Evolutionary conservation across 225 moss, liverwort and hornwort genomes (phyloP).

Genomic region (Polytrichum commune): DNA sequence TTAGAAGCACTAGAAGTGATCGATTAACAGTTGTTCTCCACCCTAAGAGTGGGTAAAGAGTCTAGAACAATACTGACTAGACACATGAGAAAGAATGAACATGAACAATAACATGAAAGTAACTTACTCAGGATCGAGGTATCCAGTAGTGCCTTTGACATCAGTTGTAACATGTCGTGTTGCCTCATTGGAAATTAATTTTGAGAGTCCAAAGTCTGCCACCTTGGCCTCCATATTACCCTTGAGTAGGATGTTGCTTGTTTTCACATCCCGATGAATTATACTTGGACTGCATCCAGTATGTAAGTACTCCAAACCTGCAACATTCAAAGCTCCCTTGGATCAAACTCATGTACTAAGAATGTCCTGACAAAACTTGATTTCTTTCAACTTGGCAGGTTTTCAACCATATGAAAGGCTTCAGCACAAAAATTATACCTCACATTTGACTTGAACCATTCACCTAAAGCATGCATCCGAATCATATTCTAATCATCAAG

Average conservation of each 20-base stretch:
- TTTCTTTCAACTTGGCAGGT: not conserved
- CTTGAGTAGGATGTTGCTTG: conserved; percentile 41
- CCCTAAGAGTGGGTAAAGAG: too few species aligned
- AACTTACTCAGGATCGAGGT: conserved; percentile 51
- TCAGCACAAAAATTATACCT: too few species aligned
- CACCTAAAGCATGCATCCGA: too few species aligned
- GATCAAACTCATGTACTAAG: not conserved
- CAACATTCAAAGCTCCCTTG: not conserved
- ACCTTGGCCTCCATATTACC: conserved; percentile 35
- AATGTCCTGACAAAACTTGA: not conserved
- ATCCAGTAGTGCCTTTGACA: conserved; percentile 35
- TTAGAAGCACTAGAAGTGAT: too few species aligned
- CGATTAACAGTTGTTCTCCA: too few species aligned
- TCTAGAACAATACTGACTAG: too few species aligned
- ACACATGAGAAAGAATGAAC: too few species aligned
- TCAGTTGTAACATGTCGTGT: conserved; percentile 22
- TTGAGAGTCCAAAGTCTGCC: conserved; percentile 30
- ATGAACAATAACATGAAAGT: not conserved
- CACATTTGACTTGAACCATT: too few species aligned
- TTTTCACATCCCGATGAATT: conserved; percentile 41
- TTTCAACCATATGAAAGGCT: too few species aligned
- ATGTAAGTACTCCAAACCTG: conserved; percentile 50
- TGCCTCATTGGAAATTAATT: conserved; percentile 25
- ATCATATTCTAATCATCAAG: not conserved
- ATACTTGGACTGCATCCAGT: conserved; percentile 29